Evolutionary conservation across 495 filamentous ascomycete species (phyloP).

Genomic region (Pyronema omphalodes): DNA sequence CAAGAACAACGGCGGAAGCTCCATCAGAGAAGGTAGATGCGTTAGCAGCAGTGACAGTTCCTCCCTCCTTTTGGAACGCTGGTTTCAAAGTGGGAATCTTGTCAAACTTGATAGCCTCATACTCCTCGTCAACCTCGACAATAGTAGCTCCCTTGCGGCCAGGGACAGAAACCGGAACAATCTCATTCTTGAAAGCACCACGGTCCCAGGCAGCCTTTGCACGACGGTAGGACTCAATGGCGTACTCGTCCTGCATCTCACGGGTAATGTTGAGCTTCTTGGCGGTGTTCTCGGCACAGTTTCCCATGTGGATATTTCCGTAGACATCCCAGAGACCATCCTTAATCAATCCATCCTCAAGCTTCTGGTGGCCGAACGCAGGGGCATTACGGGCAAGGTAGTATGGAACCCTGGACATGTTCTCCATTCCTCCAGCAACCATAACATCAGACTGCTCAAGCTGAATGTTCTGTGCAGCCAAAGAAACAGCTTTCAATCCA

Average conservation of each 20-base stretch:
- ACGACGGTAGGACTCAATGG: slow-evolving; percentile 69
- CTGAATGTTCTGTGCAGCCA: slow-evolving; percentile 88
- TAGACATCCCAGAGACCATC: slow-evolving; percentile 96
- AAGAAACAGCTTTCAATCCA: slow-evolving; percentile 72
- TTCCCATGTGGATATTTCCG: slow-evolving; percentile 91
- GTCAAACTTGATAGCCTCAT: slow-evolving; percentile 60
- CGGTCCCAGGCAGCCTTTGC: slow-evolving; percentile 78
- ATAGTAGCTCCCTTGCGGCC: slow-evolving; percentile 66
- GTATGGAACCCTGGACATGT: slow-evolving; percentile 86
- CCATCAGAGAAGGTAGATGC: slow-evolving; percentile 87
- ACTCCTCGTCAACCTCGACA: slow-evolving; percentile 71
- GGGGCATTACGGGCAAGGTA: slow-evolving; percentile 66
- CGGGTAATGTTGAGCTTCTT: slow-evolving; percentile 67
- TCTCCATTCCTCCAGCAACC: slow-evolving; percentile 91
- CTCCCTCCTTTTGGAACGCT: slow-evolving; percentile 69
- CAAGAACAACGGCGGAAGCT: slow-evolving; percentile 75
- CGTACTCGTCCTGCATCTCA: slow-evolving; percentile 76
- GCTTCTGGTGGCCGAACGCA: slow-evolving; percentile 63
- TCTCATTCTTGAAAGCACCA: slow-evolving; percentile 65
- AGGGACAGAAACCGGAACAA: slow-evolving; percentile 68
- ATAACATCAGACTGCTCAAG: slow-evolving; percentile 71
- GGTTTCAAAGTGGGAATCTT: slow-evolving; percentile 78
- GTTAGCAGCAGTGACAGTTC: slow-evolving; percentile 89
- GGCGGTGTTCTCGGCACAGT: slow-evolving; percentile 88
- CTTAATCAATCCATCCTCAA: slow-evolving; percentile 84